Evolutionary conservation across 2,329 filamentous ascomycete genomes (phyloP).

Genomic region (Berkeleyomyces basicola): DNA sequence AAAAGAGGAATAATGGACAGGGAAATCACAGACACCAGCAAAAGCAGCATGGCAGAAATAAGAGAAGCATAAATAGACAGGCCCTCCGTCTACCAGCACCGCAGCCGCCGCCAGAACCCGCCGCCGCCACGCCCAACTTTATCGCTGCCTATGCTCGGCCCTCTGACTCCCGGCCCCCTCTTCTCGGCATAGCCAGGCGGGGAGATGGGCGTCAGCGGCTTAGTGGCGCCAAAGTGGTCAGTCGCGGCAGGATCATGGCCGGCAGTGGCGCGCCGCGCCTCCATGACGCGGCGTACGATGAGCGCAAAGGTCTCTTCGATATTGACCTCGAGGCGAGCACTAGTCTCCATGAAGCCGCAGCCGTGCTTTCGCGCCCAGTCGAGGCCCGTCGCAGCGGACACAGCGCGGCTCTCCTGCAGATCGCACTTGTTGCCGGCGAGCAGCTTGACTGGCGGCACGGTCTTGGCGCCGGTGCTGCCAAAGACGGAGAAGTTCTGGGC

Average conservation of each 20-base stretch:
- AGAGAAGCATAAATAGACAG: slow-evolving; percentile 4
- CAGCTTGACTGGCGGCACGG: slow-evolving; percentile 61
- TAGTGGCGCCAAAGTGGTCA: slow-evolving; percentile 38
- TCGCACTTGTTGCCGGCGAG: slow-evolving; percentile 81
- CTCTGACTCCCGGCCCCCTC: slow-evolving; percentile 29
- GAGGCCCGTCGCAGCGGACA: slow-evolving; percentile 52
- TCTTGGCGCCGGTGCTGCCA: slow-evolving; percentile 27
- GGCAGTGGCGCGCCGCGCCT: slow-evolving; percentile 35
- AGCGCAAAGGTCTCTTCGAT: slow-evolving; percentile 78
- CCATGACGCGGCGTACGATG: slow-evolving; percentile 44
- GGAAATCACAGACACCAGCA: slow-evolving; percentile 3
- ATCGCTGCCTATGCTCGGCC: slow-evolving; percentile 27
- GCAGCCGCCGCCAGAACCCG: slow-evolving; percentile 38
- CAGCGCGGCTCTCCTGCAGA: slow-evolving; percentile 49
- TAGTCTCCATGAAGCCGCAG: slow-evolving; percentile 84
- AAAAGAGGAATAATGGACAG: slow-evolving; percentile 3
- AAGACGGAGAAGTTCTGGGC: slow-evolving; percentile 18
- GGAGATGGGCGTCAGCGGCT: slow-evolving; percentile 39
- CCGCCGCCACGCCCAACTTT: slow-evolving; percentile 26
- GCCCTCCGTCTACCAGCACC: slow-evolving; percentile 34
- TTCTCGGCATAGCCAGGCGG: slow-evolving; percentile 25
- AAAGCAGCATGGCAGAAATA: not conserved
- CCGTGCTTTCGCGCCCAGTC: slow-evolving; percentile 59
- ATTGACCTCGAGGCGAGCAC: slow-evolving; percentile 67
- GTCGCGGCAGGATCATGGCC: slow-evolving; percentile 23